Base-by-base conservation (phyloP, 2,329 filamentous ascomycete genomes). In the Aspergillus versicolor region DNA sequence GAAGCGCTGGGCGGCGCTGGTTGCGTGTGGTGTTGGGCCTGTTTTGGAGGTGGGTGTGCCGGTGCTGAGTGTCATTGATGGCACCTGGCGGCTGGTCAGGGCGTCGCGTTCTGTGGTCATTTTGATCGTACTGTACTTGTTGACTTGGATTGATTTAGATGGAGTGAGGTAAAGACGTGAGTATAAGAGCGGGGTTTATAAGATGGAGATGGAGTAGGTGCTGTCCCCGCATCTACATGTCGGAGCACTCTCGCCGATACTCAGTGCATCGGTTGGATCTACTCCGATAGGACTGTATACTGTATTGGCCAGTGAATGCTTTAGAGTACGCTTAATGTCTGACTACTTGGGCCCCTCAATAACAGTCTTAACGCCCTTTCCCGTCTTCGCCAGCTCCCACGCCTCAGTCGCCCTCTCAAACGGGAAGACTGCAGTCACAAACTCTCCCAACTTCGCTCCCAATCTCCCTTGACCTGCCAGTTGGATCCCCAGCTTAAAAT, bases 401-500 rank as follows among this genome's bases (percentile, higher is more conserved):
- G 70, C 70, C 32, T 70, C 60, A 21, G 65, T 60, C 13, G 68
- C 65, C 22, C 65, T 60, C 43, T 73, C 69, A 51, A 73, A 70
- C 3, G 63, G 64, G 30, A 66, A n/a, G 56, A 60, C 11, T 58
- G 57, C 17, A 71, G 63, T 37, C 78, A 65, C 76, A 44, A 64
- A 13, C 65, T 69, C 47, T 67, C 61, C 13, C n/a, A 42, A 5
- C 15, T 17, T 42, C 40, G 17, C 8, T 42, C 40, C 19, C 34
- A 37, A 37, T n/a, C 34, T 2, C 1, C 34, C 34, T 13, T n/a
- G 27, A 4, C 27, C 11, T 2, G 27, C 27, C 27, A 30, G 27
- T 30, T 30, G 27, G 3, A 30, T 30, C 9, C 27, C 27, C 27
- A 30, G 9, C 8, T 30, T 30, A 30, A 43, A 61, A 61, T 67